phyloP scores from a whole-genome alignment of 1,284 basidiomycete genomes.

The Schizophyllum commune region DNA sequence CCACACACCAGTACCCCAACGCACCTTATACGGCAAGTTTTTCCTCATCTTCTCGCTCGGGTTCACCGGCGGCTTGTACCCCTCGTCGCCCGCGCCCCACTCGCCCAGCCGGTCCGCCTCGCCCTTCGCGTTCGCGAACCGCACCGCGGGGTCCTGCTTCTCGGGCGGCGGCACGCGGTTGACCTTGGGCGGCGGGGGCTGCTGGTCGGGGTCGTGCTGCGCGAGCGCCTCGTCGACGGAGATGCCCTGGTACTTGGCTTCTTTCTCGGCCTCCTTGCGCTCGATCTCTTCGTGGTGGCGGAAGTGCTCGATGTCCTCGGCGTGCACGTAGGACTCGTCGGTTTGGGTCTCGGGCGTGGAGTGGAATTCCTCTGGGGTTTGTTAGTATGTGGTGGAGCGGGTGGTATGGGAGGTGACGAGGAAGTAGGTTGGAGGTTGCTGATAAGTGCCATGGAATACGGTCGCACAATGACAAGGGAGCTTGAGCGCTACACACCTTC shows the following conservation, averaged over 20 bases:
- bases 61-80: conserved; percentile 66
- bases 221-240: conserved; percentile 59
- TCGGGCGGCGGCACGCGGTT: conserved; percentile 51
- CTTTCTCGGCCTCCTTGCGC: conserved; percentile 73
- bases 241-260: conserved; percentile 78
- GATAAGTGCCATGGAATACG: no score
- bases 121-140: conserved; percentile 47
- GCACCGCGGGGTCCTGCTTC: conserved; percentile 55
- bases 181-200: conserved; percentile 34
- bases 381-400: neutral
- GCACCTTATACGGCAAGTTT: conserved; percentile 82
- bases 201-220: conserved; percentile 32
- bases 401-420: neutral
- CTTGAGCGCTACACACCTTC: conserved; percentile 57
- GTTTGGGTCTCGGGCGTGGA: conserved; percentile 95
- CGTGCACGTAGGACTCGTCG: conserved; percentile 89
- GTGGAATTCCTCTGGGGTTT: conserved; percentile 73
- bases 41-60: conserved; percentile 69
- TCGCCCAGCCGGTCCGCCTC: conserved; percentile 47
- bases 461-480: no score
- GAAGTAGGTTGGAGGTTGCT: neutral
- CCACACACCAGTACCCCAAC: conserved; percentile 7
- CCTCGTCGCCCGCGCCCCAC: conserved; percentile 68
- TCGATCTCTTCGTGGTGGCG: conserved; percentile 87
- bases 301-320: conserved; percentile 88